Base-by-base conservation (phyloP, 169 alveolate genomes). In the Plasmodium adleri region DNA sequence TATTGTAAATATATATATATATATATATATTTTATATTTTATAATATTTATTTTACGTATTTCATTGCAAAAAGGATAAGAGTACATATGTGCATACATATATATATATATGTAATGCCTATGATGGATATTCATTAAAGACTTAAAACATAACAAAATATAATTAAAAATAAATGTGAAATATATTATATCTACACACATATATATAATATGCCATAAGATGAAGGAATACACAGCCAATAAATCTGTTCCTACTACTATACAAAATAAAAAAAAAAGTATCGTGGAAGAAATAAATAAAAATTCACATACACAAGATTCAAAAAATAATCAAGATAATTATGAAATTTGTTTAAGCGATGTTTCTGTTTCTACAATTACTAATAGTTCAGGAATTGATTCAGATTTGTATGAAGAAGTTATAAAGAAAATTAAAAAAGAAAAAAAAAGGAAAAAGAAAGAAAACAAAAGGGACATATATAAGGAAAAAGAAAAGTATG, bases 351-450 rank as follows among this genome's bases (percentile, higher is more conserved):
- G 76, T 24, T 54, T 85, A 60, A 85, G 92, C 28, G 92, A 85
- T 17, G 62, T 85, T 85, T 85, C 92, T 20, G 28, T 85, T 49
- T 85, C 92, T 9, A 85, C 92, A 7, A 59, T 85, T 8, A 70
- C 87, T 66, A 85, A 85, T 45, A 85, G 92, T 28, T 59, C 92
- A 43, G 92, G 92, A 12, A 85, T 85, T 63, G 87, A 70, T 28
- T 85, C 92, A 5, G 92, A 85, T 85, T 58, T 85, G 54, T 85
- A 85, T 85, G 62, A 56, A 22, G 28, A 71, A n/a, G 92, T 85
- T 32, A 26, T 85, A 50, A 72, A 63, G 24, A 72, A 85, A 60
- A 71, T 85, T 43, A 85, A 85, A 70, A 71, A 52, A 39, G 92
- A 85, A 45, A 85, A 60, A 71, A 71, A 56, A 71, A 72, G 24